Evolutionary conservation across 176 grass and related monocot species (phyloP), one percentile per base, ranked within the genome.

Genomic region (Ensete glaucum): DNA sequence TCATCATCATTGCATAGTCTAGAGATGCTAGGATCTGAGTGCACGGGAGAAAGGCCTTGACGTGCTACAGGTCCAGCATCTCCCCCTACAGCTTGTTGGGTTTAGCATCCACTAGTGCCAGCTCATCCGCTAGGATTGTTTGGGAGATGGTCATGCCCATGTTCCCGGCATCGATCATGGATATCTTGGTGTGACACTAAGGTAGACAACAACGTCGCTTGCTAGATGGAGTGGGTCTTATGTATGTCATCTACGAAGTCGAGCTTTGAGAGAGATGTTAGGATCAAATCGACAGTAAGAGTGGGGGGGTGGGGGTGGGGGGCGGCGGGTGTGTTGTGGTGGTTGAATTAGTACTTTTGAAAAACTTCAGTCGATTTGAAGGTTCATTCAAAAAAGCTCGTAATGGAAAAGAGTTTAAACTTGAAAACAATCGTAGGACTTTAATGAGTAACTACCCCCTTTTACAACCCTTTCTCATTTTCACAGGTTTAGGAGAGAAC

Each of bases 91-190:
- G 81, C 78, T 93, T 93, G 76, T 91, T 84, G 1, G 90, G 80
- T 23, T 83, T 52, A 16, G 84, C 84, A 72, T 93, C 95, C 6
- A 93, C 90, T 8, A 98, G 88, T 2, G 90, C 90, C 70, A 98
- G 88, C 90, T 98, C 95, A 75, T 91, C 95, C 15, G 88, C 85
- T 1, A 98, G 88, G 82, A 98, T 91, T 1, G 95, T 98, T 81
- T 98, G 95, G 54, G 88, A 90, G 85, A 98, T 98, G 13, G 95
- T 90, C 95, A 98, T 98, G 49, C 95, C 95, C 15, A 98, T 90
- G 76, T 98, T 98, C 19, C 90, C 95, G 9, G 80, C 81, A 52
- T 90, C 95, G 53, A 98, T 77, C 0, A 98, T 80, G 1, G 95
- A 91, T 2, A 98, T 66, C 74, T 98, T 98, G 15, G 79, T 91